Conservation (phyloP, 441 rosid genomes). For the Theobroma grandiflorum region DNA sequence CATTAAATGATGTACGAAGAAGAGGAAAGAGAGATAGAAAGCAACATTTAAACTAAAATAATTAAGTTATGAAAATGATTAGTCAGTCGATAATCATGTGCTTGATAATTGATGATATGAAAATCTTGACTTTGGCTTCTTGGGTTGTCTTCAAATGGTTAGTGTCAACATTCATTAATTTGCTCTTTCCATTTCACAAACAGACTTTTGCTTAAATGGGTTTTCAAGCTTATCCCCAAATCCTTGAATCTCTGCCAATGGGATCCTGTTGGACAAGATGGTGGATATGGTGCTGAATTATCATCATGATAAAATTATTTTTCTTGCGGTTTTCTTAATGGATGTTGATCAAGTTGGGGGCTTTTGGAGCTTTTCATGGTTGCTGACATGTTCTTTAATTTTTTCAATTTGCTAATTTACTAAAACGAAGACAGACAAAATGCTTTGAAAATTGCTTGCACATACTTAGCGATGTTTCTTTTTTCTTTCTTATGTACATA, state of each 20-base stretch:
- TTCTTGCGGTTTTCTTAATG: not conserved
- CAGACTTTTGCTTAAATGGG: not conserved
- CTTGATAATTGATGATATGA: not conserved
- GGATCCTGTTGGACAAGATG: not conserved
- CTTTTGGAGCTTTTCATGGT: not conserved
- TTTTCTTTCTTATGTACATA: no score
- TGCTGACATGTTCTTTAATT: not conserved
- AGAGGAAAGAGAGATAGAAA: conserved; percentile 5
- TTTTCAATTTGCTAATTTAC: not conserved
- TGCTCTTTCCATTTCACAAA: not conserved
- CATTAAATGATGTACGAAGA: not conserved
- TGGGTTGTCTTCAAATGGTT: not conserved
- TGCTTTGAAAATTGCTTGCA: not conserved
- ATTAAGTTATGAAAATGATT: conserved; percentile 8
- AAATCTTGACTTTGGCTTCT: conserved; percentile 16
- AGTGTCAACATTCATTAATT: not conserved
- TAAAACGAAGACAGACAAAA: not conserved
- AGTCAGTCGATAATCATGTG: not conserved
- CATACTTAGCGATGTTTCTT: not conserved
- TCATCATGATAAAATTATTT: not conserved
- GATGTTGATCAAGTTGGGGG: not conserved
- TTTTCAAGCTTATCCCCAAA: not conserved
- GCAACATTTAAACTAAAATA: conserved; percentile 16
- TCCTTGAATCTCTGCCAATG: not conserved
- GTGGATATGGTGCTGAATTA: not conserved